These are phyloP conservation scores for Alloteropsis semialata DNA, from an alignment of 176 grass and related monocot species.

Conservation along the genomic window DNA sequence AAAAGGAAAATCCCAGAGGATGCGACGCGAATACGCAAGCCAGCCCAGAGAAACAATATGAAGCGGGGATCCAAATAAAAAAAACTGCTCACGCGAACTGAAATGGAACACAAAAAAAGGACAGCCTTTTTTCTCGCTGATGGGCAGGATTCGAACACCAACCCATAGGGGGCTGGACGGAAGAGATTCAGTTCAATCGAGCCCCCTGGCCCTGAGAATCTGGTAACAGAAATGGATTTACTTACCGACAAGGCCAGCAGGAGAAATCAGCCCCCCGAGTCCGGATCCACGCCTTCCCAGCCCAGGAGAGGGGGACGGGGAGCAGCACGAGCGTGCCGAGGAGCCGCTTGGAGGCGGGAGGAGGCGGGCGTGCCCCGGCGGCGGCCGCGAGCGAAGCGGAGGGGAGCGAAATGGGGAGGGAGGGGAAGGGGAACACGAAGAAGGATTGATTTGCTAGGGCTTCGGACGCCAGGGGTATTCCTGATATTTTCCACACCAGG, in stretches of 20 bases:
- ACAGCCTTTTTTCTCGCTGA: not conserved
- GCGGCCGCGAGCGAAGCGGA: not conserved
- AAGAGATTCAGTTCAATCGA: not conserved
- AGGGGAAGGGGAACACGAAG: not conserved
- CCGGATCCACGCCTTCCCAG: not conserved
- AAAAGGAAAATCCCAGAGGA: constrained; percentile 1
- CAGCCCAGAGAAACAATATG: not conserved
- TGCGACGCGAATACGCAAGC: not conserved
- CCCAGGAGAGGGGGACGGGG: not conserved
- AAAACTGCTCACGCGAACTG: not conserved
- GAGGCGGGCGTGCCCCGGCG: not conserved
- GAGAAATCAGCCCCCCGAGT: not conserved
- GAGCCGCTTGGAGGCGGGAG: not conserved
- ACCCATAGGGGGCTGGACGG: not conserved
- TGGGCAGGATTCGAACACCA: not conserved
- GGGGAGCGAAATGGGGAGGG: not conserved
- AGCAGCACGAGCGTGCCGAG: not conserved
- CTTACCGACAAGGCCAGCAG: not conserved
- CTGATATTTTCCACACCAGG: not conserved
- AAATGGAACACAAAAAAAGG: not conserved
- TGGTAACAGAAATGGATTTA: not conserved
- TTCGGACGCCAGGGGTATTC: not conserved
- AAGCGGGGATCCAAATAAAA: constrained; percentile 1
- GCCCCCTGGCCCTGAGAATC: not conserved
- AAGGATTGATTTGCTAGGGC: constrained; percentile 10